Conservation (phyloP, 768 basidiomycete species). For the Panaeolus papilionaceus region DNA sequence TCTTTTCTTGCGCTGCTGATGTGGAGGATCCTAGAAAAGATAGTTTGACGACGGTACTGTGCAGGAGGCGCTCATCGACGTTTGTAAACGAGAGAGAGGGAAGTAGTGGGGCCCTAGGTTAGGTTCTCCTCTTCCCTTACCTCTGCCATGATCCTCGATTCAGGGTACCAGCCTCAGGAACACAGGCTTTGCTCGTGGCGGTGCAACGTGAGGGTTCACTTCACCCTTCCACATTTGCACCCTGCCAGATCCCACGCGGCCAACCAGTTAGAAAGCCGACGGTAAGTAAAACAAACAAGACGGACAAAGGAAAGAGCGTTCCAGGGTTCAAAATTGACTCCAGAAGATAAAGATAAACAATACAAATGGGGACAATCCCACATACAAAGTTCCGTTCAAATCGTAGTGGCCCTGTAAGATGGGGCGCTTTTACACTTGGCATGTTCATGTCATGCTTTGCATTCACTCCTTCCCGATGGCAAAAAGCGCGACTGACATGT, state of each 20-base stretch:
- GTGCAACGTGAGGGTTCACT: constrained; percentile 26
- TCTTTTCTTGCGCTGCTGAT: background rate
- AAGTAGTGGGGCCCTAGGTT: constrained; percentile 3
- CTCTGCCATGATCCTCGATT: constrained; percentile 23
- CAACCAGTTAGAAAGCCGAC: constrained; percentile 25
- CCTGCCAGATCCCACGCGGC: constrained; percentile 14
- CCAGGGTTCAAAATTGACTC: constrained; percentile 16
- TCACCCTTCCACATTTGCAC: constrained; percentile 16
- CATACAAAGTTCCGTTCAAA: constrained; percentile 10
- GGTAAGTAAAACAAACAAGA: constrained; percentile 20
- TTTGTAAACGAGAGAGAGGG: background rate
- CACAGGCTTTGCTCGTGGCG: constrained; percentile 25
- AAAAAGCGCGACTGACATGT: background rate
- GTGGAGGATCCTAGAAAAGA: background rate
- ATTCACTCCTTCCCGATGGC: constrained; percentile 9
- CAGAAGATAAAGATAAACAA: constrained; percentile 24
- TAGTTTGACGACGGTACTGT: background rate
- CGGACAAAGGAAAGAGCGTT: constrained; percentile 15
- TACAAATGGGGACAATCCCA: background rate
- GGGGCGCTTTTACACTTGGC: background rate
- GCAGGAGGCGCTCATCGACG: constrained; percentile 1
- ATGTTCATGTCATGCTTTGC: constrained; percentile 10
- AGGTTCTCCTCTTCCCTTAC: constrained; percentile 13
- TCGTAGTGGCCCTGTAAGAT: constrained; percentile 10
- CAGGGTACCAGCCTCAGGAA: constrained; percentile 26